These are phyloP conservation scores for Passiflora organensis DNA, from an alignment of 345 rosid species.

Conservation along the genomic window DNA sequence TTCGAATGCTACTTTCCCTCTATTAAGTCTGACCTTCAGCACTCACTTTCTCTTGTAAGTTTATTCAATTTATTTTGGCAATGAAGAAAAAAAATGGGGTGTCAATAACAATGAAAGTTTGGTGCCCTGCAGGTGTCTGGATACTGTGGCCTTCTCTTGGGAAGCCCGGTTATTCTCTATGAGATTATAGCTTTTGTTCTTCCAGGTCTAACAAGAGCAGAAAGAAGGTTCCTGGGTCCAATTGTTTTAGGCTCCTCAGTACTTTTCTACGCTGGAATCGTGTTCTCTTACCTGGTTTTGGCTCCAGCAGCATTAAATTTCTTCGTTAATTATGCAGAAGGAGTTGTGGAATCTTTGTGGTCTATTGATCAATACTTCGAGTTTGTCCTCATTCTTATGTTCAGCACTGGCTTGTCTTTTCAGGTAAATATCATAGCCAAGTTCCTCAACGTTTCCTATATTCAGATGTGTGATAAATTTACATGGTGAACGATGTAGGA, in stretches of 20 bases:
- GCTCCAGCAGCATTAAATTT: conserved; percentile 97
- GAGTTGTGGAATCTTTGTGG: conserved; percentile 94
- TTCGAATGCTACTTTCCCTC: neutral
- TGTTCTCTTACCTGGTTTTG: conserved; percentile 74
- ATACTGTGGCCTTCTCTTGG: conserved; percentile 88
- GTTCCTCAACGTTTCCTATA: neutral
- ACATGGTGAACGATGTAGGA: neutral
- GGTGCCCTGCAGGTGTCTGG: conserved; percentile 73
- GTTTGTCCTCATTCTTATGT: conserved; percentile 94
- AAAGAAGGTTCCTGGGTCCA: conserved; percentile 91
- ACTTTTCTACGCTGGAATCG: conserved; percentile 81
- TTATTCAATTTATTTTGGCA: neutral
- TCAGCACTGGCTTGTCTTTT: conserved; percentile 96
- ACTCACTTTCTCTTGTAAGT: neutral
- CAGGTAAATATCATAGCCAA: conserved; percentile 50
- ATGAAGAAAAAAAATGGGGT: neutral
- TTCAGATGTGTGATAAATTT: neutral
- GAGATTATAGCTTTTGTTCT: conserved; percentile 95
- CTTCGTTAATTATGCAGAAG: conserved; percentile 94
- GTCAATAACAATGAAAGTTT: neutral
- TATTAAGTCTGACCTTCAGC: no score
- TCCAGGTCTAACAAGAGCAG: conserved; percentile 87
- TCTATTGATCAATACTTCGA: conserved; percentile 98
- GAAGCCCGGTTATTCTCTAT: conserved; percentile 84
- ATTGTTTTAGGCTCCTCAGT: conserved; percentile 87